Percentiles rank a stretch among this genome's conserved stretches.
phyloP scores from a whole-genome alignment of 2,329 filamentous ascomycete genomes.

The Fusarium denticulatum region DNA sequence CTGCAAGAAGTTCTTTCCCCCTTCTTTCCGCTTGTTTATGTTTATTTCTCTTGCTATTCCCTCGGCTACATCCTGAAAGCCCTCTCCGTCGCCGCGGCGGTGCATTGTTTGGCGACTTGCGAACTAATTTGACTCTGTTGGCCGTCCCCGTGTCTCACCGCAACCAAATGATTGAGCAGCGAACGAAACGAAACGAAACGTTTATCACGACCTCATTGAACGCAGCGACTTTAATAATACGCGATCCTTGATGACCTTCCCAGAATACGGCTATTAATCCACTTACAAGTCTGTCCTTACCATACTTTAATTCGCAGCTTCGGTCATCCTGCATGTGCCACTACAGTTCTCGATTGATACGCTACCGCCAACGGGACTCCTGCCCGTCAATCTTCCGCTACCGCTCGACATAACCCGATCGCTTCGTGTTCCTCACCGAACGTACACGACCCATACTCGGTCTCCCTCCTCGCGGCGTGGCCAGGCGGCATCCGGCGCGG shows the following conservation, averaged over 20 bases:
- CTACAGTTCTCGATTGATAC: conserved; percentile 30
- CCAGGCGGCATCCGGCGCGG: conserved; percentile 42
- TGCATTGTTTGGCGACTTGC: not conserved
- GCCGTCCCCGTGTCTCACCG: conserved; percentile 14
- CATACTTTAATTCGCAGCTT: conserved; percentile 11
- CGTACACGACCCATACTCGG: not conserved
- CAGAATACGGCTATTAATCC: not conserved
- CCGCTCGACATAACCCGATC: conserved; percentile 16
- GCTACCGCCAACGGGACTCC: conserved; percentile 31
- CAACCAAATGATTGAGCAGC: conserved; percentile 18
- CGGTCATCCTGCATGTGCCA: conserved; percentile 36
- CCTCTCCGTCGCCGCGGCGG: not conserved
- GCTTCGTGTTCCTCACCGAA: not conserved
- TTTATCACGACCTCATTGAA: conserved; percentile 17
- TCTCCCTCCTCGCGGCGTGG: conserved; percentile 36
- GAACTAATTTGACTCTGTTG: not conserved
- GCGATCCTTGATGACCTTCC: not conserved
- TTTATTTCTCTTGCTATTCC: conserved; percentile 11
- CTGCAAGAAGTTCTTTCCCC: conserved; percentile 7
- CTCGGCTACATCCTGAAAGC: not conserved
- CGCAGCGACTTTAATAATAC: not conserved
- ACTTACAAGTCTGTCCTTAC: conserved; percentile 15
- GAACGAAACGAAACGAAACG: conserved; percentile 29
- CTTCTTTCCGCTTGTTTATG: conserved; percentile 14
- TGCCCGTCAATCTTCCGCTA: conserved; percentile 15